Evolutionary conservation across 164 flowering plant genomes (phyloP).

Genomic region (Litsea cubeba): DNA sequence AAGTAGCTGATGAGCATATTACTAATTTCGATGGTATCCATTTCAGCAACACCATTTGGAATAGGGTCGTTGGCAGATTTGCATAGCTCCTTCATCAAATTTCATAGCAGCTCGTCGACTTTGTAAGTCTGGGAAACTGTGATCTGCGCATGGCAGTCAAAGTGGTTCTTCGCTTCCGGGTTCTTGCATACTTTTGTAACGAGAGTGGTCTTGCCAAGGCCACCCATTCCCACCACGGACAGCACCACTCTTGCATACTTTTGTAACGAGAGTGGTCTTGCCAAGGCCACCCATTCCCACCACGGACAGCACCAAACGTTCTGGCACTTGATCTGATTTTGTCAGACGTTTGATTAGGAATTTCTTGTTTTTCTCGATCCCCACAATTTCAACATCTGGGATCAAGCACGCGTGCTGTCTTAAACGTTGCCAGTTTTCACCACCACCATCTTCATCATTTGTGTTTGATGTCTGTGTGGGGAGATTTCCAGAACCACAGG

Average conservation of each 20-base stretch:
- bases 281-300: slow-evolving; percentile 61
- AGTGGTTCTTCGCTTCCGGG: slow-evolving; percentile 10
- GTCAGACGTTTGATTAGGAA: slow-evolving; percentile 24
- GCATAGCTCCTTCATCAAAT: not conserved
- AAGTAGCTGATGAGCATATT: not conserved
- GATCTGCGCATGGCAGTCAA: slow-evolving; percentile 38
- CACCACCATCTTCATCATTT: not conserved
- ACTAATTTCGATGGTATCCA: not conserved
- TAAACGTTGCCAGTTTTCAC: not conserved
- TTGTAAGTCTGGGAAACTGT: slow-evolving; percentile 21
- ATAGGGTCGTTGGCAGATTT: not conserved
- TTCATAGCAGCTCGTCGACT: not conserved
- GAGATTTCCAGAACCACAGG: too few relatives aligned
- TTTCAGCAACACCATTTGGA: not conserved
- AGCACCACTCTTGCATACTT: too few relatives aligned
- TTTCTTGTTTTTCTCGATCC: slow-evolving; percentile 27
- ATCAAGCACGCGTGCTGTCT: slow-evolving; percentile 1
- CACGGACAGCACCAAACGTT: slow-evolving; percentile 30
- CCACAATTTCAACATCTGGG: slow-evolving; percentile 24
- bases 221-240: too few relatives aligned
- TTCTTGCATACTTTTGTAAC: slow-evolving; percentile 27
- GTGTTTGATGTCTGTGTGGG: too few relatives aligned
- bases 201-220: too few relatives aligned
- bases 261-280: slow-evolving; percentile 44
- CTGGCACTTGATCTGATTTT: slow-evolving; percentile 20